Evolutionary conservation across 768 basidiomycete species (phyloP), one percentile per base, ranked within the genome.

Genomic region (Boletus speciosus): DNA sequence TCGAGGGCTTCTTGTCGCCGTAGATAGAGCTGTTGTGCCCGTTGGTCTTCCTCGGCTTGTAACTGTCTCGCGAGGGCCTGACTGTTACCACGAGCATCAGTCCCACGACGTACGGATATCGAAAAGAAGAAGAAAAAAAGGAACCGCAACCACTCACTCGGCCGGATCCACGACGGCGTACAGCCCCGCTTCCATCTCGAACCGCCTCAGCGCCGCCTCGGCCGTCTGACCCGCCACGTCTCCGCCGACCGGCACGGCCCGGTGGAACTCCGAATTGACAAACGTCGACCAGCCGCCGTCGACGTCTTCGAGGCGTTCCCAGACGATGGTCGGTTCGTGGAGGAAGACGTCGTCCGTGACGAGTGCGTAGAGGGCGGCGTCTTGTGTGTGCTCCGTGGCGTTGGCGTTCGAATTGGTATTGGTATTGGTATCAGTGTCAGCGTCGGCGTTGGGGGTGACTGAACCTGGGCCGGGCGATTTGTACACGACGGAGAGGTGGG

Each of bases 221-320:
- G 81, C 84, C 0, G 83, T 82, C 58, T 85, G 79, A 7, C 88
- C 88, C 0, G 89, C 88, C 60, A 85, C 88, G 61, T 93, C 90
- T 0, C 91, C 91, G 0, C 91, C 93, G 0, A 79, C 81, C 1
- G 91, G 89, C 41, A 74, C 82, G 8, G 87, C 74, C 11, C 68
- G 74, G 35, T 78, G 68, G 54, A 96, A 88, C 43, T 82, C 73
- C 1, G 83, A 80, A 65, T 94, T 92, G 21, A 88, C 88, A 63
- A 93, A 96, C 6, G 81, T 80, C 31, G 88, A 83, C 58, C 77
- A 84, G 2, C 82, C 78, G 1, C 91, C 91, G 55, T 96, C 93
- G 31, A 94, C 79, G 63, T 96, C 94, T 61, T 90, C 90, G 29
- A 97, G 73, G 19, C 86, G 82, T 71, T 97, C 94, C 94, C 94